Base-by-base conservation (phyloP, 1,139 yeast species). In the Diutina rugosa region DNA sequence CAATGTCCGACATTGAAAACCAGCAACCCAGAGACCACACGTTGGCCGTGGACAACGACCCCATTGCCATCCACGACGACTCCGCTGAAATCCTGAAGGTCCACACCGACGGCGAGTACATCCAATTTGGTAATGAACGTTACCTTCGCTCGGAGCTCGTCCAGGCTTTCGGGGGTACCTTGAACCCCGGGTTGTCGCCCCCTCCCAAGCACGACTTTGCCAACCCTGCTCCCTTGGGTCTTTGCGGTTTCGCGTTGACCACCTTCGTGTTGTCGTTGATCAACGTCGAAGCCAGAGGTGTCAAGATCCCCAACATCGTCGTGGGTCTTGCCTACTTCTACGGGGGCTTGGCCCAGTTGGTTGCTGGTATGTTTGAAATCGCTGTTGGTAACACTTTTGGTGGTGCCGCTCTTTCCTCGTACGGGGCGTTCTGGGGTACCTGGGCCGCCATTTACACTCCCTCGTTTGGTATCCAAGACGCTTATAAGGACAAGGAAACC, bases 371-470 rank as follows among this genome's bases (percentile, higher is more conserved):
- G 82, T 85, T 87, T 80, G 90, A 84, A 65, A 76, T 85, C 63
- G 85, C 86, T 28, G 73, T 64, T 29, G 54, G 55, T 28, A 89
- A 90, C 74, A 84, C 96, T 57, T 90, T 90, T 75, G 97, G 96
- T 82, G 96, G 90, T 59, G 81, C 88, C 56, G 95, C 95, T 3
- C 77, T 90, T 59, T 72, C 85, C 29, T 85, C 95, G 6, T 90
- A 76, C 67, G 97, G 95, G 60, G 96, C 93, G 0, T 90, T 90
- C 71, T 90, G 97, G 97, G 77, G 88, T 69, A 76, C 91, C 51
- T 87, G 81, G 70, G 95, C 82, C 60, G 91, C 93, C 32, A 78
- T 90, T 59, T 75, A 81, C 60, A 81, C 85, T 57, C 82, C 85
- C 46, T 78, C 86, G 65, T 90, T 90, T 69, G 91, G 93, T 55